A percentile compares a stretch with the other conserved stretches of the same genome.
These are phyloP conservation scores for Penicillium manginii DNA, from an alignment of 495 filamentous ascomycete genomes.

Conservation along the genomic window DNA sequence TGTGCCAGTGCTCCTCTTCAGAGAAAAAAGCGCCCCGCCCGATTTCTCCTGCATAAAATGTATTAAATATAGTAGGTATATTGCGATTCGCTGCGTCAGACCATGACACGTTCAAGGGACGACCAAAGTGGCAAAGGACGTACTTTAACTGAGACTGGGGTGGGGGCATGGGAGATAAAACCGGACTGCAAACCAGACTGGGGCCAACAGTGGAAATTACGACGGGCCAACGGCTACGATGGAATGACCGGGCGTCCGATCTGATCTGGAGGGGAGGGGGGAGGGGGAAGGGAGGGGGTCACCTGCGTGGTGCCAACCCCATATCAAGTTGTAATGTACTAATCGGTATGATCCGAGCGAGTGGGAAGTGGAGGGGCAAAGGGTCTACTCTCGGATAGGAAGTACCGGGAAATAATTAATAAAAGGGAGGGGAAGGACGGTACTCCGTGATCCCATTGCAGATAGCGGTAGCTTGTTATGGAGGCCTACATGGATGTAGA, in stretches of 20 bases:
- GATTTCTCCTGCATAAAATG: not conserved
- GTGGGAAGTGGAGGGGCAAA: not conserved
- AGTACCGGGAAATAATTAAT: too few relatives aligned
- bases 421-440: not conserved
- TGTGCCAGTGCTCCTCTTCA: too few relatives aligned
- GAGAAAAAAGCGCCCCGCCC: not conserved
- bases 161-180: constrained; percentile 18
- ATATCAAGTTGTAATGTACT: not conserved
- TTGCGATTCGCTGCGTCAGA: constrained; percentile 10
- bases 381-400: too few relatives aligned
- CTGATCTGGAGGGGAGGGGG: constrained; percentile 8
- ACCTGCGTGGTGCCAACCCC: not conserved
- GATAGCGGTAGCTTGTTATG: not conserved
- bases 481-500: not conserved
- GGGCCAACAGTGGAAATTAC: constrained; percentile 29
- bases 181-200: constrained; percentile 30
- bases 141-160: constrained; percentile 30
- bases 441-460: not conserved
- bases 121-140: constrained; percentile 19
- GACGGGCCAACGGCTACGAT: constrained; percentile 18
- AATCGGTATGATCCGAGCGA: not conserved
- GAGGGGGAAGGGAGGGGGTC: not conserved
- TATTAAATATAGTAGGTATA: not conserved
- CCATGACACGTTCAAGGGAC: constrained; percentile 11
- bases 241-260: constrained; percentile 4